Evolutionary conservation across 2,329 filamentous ascomycete species (phyloP).

Genomic region (Aspergillus nomiae): DNA sequence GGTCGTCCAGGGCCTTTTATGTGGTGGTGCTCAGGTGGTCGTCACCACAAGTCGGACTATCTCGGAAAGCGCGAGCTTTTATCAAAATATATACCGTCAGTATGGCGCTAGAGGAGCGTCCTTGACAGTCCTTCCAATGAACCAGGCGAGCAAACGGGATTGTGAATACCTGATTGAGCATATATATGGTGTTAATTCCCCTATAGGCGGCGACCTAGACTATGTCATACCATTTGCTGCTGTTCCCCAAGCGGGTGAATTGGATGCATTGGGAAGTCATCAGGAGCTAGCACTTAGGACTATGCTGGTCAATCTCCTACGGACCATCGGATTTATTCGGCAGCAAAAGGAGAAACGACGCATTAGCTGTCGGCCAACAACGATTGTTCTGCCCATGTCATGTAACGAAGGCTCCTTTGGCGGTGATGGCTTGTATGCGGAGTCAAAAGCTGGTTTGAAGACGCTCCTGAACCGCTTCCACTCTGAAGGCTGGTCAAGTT

Average conservation of each 20-base stretch:
- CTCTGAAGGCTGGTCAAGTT: constrained; percentile 26
- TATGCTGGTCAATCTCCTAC: constrained; percentile 42
- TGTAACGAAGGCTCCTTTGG: constrained; percentile 50
- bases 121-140: constrained; percentile 44
- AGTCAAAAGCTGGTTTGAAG: constrained; percentile 46
- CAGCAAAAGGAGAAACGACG: constrained; percentile 18
- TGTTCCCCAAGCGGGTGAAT: constrained; percentile 38
- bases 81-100: constrained; percentile 37
- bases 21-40: constrained; percentile 40
- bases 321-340: constrained; percentile 39
- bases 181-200: constrained; percentile 34
- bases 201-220: constrained; percentile 39
- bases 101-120: constrained; percentile 36
- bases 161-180: constrained; percentile 39
- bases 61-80: constrained; percentile 32
- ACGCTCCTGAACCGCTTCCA: constrained; percentile 20
- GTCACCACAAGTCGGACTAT: constrained; percentile 42
- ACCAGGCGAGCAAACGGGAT: constrained; percentile 45
- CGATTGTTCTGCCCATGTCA: constrained; percentile 47
- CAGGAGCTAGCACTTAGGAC: constrained; percentile 21
- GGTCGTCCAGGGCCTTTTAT: constrained; percentile 34
- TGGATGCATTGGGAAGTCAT: constrained; percentile 34
- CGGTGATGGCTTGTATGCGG: constrained; percentile 47
- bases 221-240: constrained; percentile 48
- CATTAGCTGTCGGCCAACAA: constrained; percentile 36